phyloP scores from a whole-genome alignment of 441 rosid species.

The Mallotus japonicus region DNA sequence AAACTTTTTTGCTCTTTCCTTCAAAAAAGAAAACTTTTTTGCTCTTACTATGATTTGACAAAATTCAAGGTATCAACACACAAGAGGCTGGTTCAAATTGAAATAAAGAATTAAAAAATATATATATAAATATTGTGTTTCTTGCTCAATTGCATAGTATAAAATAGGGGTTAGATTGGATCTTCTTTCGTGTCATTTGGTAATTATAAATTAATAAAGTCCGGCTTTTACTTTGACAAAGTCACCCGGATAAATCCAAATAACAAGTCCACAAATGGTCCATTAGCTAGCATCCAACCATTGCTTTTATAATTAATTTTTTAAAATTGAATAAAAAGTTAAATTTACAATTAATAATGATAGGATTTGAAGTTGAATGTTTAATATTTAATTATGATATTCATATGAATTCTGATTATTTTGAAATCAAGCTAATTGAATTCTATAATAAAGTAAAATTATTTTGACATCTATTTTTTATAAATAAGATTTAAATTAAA shows the following conservation, averaged over 20 bases:
- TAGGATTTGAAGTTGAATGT: no score
- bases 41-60: background rate
- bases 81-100: background rate
- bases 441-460: no score
- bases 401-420: no score
- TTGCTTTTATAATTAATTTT: no score
- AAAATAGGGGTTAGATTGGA: no score
- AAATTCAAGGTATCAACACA: background rate
- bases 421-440: no score
- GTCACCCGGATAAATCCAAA: background rate
- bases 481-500: no score
- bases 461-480: no score
- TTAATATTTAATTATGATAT: no score
- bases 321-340: no score
- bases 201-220: background rate
- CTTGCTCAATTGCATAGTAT: background rate
- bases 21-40: background rate
- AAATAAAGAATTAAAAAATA: background rate
- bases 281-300: background rate
- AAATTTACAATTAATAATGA: no score
- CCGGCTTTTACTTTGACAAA: slow-evolving; percentile 6
- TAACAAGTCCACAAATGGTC: background rate
- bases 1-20: background rate
- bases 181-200: background rate
- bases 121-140: background rate